These are phyloP conservation scores for Sporothrix inflata DNA, from an alignment of 2,329 filamentous ascomycete species.

Conservation along the genomic window DNA sequence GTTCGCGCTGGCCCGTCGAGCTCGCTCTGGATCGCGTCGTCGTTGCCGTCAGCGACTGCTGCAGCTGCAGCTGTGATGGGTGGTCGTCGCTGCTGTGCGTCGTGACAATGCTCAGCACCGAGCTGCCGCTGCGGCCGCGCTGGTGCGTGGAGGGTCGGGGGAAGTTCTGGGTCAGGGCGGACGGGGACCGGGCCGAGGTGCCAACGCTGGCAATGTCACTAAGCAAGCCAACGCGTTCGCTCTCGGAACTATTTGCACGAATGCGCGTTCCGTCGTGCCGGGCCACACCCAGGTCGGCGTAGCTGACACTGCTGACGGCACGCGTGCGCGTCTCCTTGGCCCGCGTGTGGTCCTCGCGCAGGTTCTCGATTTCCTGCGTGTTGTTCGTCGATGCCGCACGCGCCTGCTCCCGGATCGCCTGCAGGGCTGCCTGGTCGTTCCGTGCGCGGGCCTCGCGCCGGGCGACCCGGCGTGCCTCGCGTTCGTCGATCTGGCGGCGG, in stretches of 20 bases:
- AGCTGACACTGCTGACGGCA: conserved; percentile 74
- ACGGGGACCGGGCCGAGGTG: conserved; percentile 41
- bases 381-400: conserved; percentile 50
- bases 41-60: not conserved
- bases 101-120: conserved; percentile 57
- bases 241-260: conserved; percentile 72
- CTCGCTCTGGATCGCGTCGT: conserved; percentile 44
- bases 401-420: conserved; percentile 63
- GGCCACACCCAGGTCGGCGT: conserved; percentile 75
- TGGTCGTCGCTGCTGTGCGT: conserved; percentile 39
- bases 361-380: conserved; percentile 62
- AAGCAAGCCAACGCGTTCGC: conserved; percentile 70
- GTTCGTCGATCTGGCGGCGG: conserved; percentile 73
- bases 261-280: conserved; percentile 77
- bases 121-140: conserved; percentile 55
- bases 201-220: conserved; percentile 70
- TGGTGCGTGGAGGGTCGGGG: conserved; percentile 40
- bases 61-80: conserved; percentile 30
- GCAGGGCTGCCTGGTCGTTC: conserved; percentile 71
- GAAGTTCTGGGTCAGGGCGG: conserved; percentile 35
- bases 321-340: conserved; percentile 64
- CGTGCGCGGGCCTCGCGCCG: conserved; percentile 72
- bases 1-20: conserved; percentile 42
- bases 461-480: conserved; percentile 72
- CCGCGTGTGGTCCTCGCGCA: conserved; percentile 59